phyloP scores from a whole-genome alignment of 192 early-diverging fungal genomes.

The Podila horticola region DNA sequence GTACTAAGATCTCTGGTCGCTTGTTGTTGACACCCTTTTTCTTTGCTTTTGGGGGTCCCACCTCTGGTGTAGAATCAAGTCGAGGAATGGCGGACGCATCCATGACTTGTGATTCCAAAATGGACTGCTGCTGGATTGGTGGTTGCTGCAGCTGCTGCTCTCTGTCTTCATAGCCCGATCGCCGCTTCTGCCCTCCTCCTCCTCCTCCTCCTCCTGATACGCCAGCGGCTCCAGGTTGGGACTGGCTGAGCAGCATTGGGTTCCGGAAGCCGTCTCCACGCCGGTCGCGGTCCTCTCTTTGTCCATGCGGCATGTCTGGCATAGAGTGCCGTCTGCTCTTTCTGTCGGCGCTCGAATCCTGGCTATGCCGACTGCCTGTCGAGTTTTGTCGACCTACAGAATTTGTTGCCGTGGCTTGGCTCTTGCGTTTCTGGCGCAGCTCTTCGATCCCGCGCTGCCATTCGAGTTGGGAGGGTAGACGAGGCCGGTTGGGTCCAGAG shows the following conservation, averaged over 20 bases:
- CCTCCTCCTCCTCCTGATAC: neutral
- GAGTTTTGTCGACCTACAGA: constrained; percentile 44
- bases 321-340: constrained; percentile 45
- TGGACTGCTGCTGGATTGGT: constrained; percentile 26
- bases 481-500: constrained; percentile 29
- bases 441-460: constrained; percentile 41
- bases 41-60: neutral
- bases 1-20: neutral
- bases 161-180: constrained; percentile 26
- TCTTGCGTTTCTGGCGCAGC: constrained; percentile 18
- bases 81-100: neutral
- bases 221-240: neutral
- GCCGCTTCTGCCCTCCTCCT: neutral
- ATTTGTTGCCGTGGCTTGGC: constrained; percentile 13
- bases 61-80: neutral
- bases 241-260: constrained; percentile 18
- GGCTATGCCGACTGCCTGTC: constrained; percentile 30
- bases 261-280: constrained; percentile 37
- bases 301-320: constrained; percentile 42
- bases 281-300: constrained; percentile 35
- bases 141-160: constrained; percentile 24
- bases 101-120: constrained; percentile 14
- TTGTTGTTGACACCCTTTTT: neutral
- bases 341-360: constrained; percentile 20
- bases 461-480: constrained; percentile 34